These are phyloP conservation scores for Ascocoryne sarcoides DNA, from an alignment of 2,329 filamentous ascomycete genomes.

Conservation along the genomic window DNA sequence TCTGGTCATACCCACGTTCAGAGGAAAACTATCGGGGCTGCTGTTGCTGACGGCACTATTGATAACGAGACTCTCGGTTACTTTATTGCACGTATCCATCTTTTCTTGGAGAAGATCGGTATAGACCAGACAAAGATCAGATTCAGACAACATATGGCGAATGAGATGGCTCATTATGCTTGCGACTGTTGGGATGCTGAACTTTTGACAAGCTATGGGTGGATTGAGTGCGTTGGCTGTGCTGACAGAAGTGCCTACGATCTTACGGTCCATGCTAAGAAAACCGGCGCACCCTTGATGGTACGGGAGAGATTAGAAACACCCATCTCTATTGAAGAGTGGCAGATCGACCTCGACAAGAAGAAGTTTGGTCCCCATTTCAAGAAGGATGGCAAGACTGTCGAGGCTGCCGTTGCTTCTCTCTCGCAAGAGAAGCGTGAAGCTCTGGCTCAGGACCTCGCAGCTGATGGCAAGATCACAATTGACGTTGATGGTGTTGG, in stretches of 20 bases:
- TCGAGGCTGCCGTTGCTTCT: conserved; percentile 68
- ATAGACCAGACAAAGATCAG: conserved; percentile 81
- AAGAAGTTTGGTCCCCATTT: conserved; percentile 94
- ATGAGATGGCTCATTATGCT: conserved; percentile 89
- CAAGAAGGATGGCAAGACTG: conserved; percentile 85
- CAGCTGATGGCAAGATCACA: conserved; percentile 63
- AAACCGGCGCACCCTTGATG: conserved; percentile 77
- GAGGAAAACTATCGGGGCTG: conserved; percentile 73
- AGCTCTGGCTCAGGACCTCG: conserved; percentile 65
- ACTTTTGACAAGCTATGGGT: conserved; percentile 82
- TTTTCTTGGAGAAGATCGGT: conserved; percentile 83
- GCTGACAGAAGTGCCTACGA: conserved; percentile 95
- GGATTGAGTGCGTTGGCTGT: conserved; percentile 97
- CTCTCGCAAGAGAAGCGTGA: conserved; percentile 70
- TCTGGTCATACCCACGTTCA: conserved; percentile 71
- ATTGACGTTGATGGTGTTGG: conserved; percentile 61
- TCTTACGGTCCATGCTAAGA: conserved; percentile 83
- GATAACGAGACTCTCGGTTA: conserved; percentile 98
- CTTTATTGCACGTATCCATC: conserved; percentile 88
- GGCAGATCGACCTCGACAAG: conserved; percentile 79
- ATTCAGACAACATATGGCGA: conserved; percentile 94
- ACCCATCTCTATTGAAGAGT: conserved; percentile 76
- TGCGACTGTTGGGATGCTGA: conserved; percentile 98
- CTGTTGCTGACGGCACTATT: conserved; percentile 72
- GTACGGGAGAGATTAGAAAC: conserved; percentile 75